Percentiles rank a stretch among this genome's conserved stretches.
These are phyloP conservation scores for Symmetrospora coprosmae DNA, from an alignment of 768 basidiomycete genomes.

Conservation along the genomic window DNA sequence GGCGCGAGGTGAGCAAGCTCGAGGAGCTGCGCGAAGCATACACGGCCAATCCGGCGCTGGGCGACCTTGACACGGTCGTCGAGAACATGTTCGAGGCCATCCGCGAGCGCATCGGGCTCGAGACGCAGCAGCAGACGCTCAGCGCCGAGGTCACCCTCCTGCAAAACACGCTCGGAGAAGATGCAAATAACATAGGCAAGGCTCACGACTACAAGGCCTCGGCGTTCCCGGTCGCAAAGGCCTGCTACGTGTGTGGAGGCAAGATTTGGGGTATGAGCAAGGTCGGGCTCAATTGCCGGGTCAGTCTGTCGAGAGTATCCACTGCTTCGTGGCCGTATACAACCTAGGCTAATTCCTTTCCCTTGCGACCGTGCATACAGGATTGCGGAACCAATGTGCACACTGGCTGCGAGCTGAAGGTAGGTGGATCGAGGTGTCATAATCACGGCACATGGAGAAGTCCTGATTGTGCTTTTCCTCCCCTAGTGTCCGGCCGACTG, in stretches of 20 bases:
- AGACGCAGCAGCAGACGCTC: constrained; percentile 8
- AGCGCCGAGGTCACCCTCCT: constrained; percentile 8
- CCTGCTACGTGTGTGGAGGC: constrained; percentile 10
- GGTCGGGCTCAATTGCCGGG: constrained; percentile 15
- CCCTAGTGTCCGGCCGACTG: constrained; percentile 18
- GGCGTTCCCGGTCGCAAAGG: constrained; percentile 13
- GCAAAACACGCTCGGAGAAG: constrained; percentile 6
- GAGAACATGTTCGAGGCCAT: constrained; percentile 7
- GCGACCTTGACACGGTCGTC: constrained; percentile 4
- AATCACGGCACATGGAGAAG: no score
- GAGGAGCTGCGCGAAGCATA: constrained; percentile 10
- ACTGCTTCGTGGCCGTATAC: neutral
- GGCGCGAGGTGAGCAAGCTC: constrained; percentile 5
- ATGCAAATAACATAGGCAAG: neutral
- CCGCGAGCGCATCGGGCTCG: neutral
- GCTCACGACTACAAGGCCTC: constrained; percentile 12
- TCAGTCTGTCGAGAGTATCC: neutral
- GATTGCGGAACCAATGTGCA: constrained; percentile 13
- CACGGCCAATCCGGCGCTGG: constrained; percentile 14
- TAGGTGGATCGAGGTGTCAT: neutral
- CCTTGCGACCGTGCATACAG: neutral
- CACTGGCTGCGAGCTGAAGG: constrained; percentile 6
- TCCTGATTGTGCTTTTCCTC: neutral
- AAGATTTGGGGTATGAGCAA: constrained; percentile 21
- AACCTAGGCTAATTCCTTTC: no score